Evolutionary conservation across 1,284 basidiomycete genomes (phyloP), one percentile per base, ranked within the genome.

Genomic region (Kalmanozyma brasiliensis): DNA sequence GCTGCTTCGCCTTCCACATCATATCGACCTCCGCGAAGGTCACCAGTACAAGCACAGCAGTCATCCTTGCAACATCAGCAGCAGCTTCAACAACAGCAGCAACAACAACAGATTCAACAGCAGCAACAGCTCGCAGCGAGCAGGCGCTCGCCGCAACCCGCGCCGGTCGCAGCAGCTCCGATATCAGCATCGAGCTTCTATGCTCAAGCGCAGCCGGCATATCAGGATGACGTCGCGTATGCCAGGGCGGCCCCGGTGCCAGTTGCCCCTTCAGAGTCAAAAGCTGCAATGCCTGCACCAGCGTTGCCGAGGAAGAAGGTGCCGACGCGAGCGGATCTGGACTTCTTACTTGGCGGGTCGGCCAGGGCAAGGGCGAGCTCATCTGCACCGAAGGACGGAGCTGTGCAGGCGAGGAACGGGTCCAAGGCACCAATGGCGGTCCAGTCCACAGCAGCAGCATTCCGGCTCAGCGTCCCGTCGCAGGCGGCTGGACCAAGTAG

Each of bases 311-410:
- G 26, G 41, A 56, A 52, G 37, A 49, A 47, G 3, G 2, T 62
- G 19, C 62, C 55, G 8, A 53, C 55, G 9, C 37, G 51, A n/a
- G 46, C 49, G 9, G 62, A 65, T 43, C 23, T 65, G 7, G 49
- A 65, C 19, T 59, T 65, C 33, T 22, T 65, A 8, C 62, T 65
- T 2, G 62, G 62, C 19, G 55, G 55, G 1, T 45, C 49, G 8
- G 26, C 55, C 0, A 57, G 22, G 17, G 46, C 56, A 35, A 46
- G 46, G 6, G 45, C 41, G 2, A 36, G 36, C 9, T 48, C 55
- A 7, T 20, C 51, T 4, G 41, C 62, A 24, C 44, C 60, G 0
- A 49, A 38, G 6, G 13, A 8, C 9, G 40, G 49, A 10, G 33
- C 22, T 4, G 7, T 34, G 11, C 35, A 19, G 37, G 10, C 46